A percentile compares a stretch with the other conserved stretches of the same genome.
These are phyloP conservation scores for Neurospora sp. DNA, from an alignment of 495 filamentous ascomycete species.

Conservation along the genomic window DNA sequence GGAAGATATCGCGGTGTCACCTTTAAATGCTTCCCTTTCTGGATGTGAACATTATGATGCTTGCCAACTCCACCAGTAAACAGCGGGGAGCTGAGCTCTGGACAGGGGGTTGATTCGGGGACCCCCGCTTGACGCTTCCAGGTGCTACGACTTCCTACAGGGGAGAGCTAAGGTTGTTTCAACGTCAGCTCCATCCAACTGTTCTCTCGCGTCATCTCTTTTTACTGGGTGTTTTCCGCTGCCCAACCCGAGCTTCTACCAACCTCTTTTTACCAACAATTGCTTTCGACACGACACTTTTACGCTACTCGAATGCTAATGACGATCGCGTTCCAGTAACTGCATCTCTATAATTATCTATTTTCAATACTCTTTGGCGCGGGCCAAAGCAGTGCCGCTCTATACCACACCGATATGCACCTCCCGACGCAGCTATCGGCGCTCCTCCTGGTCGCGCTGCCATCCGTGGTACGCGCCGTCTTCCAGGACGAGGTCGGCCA, in stretches of 20 bases:
- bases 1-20: background rate
- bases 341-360: background rate
- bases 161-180: background rate
- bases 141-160: background rate
- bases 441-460: constrained; percentile 25
- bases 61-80: background rate
- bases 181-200: background rate
- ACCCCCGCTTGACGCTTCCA: background rate
- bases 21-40: background rate
- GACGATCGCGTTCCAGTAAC: background rate
- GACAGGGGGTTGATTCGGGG: background rate
- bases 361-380: background rate
- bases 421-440: background rate
- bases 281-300: background rate
- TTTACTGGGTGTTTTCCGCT: background rate
- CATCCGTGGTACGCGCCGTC: constrained; percentile 49
- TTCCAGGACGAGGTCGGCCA: constrained; percentile 85
- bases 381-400: background rate
- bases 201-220: background rate
- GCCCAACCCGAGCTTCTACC: background rate
- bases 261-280: background rate
- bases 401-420: background rate
- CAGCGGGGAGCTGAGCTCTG: background rate
- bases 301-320: background rate
- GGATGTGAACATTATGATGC: background rate